Conservation (phyloP, 345 rosid species). For the Populus deltoides region DNA sequence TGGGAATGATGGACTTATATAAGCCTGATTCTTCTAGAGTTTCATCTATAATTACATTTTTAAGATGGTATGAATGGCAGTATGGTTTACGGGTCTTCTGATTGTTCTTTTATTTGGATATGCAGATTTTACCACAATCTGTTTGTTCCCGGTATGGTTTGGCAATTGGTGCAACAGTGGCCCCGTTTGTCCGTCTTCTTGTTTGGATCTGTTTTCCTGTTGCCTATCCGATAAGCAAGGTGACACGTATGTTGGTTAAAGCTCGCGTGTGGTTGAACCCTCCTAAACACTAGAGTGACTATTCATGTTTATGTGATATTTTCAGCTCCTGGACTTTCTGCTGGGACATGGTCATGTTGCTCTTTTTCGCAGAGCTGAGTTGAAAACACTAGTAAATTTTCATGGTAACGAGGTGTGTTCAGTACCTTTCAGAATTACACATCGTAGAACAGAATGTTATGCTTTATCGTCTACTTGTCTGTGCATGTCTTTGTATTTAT, state of each 20-base stretch:
- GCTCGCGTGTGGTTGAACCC: background rate
- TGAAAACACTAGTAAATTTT: slow-evolving; percentile 88
- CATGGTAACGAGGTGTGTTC: slow-evolving; percentile 90
- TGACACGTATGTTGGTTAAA: slow-evolving; percentile 18
- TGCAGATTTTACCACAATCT: slow-evolving; percentile 92
- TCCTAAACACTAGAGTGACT: background rate
- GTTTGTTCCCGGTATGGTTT: slow-evolving; percentile 90
- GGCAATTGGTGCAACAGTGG: slow-evolving; percentile 87
- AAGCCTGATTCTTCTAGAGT: background rate
- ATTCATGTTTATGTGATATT: slow-evolving; percentile 5
- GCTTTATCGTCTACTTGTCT: background rate
- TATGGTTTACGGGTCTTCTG: background rate
- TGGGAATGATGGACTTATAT: background rate
- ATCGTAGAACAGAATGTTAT: background rate
- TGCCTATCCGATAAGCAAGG: slow-evolving; percentile 99
- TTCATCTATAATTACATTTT: background rate
- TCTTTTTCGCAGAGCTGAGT: slow-evolving; percentile 96
- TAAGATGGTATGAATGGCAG: slow-evolving; percentile 2
- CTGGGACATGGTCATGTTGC: slow-evolving; percentile 89
- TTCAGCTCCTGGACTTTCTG: slow-evolving; percentile 74
- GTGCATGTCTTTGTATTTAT: background rate
- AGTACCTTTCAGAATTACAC: background rate
- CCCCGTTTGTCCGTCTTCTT: slow-evolving; percentile 80
- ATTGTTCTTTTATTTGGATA: slow-evolving; percentile 14
- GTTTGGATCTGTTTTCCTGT: slow-evolving; percentile 88